phyloP scores from a whole-genome alignment of 2,329 filamentous ascomycete species.

The Diplodia corticola region DNA sequence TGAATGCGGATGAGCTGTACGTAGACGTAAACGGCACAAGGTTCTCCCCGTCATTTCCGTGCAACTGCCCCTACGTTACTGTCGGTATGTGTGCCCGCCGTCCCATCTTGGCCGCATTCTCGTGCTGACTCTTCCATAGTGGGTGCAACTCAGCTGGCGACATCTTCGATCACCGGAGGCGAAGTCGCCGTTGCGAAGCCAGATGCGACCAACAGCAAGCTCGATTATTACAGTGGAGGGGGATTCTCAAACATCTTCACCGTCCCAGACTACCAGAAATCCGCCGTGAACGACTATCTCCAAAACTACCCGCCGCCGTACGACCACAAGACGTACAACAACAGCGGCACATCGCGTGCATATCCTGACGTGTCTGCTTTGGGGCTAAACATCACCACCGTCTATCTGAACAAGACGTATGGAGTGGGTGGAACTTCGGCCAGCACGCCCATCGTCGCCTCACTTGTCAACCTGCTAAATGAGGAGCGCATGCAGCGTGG shows the following conservation, averaged over 20 bases:
- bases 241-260: conserved; percentile 40
- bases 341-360: conserved; percentile 32
- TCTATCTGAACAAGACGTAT: conserved; percentile 27
- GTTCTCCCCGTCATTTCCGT: conserved; percentile 64
- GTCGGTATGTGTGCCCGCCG: conserved; percentile 19
- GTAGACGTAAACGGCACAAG: conserved; percentile 58
- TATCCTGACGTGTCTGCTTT: conserved; percentile 30
- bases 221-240: conserved; percentile 35
- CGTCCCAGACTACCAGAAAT: conserved; percentile 38
- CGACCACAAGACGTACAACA: conserved; percentile 35
- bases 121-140: neutral
- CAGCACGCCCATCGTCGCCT: conserved; percentile 50
- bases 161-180: conserved; percentile 22
- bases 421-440: conserved; percentile 54
- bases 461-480: conserved; percentile 51
- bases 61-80: conserved; percentile 68
- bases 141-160: neutral
- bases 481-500: conserved; percentile 39
- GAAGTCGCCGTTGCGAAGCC: conserved; percentile 27
- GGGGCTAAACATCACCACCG: conserved; percentile 46
- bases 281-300: conserved; percentile 41
- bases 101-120: too few species aligned
- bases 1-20: conserved; percentile 42
- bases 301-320: conserved; percentile 24
- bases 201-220: conserved; percentile 1